A percentile compares a stretch with the other conserved stretches of the same genome.
Evolutionary conservation across 202 grass and related monocot species (phyloP).

Genomic region (Eragrostis tef): DNA sequence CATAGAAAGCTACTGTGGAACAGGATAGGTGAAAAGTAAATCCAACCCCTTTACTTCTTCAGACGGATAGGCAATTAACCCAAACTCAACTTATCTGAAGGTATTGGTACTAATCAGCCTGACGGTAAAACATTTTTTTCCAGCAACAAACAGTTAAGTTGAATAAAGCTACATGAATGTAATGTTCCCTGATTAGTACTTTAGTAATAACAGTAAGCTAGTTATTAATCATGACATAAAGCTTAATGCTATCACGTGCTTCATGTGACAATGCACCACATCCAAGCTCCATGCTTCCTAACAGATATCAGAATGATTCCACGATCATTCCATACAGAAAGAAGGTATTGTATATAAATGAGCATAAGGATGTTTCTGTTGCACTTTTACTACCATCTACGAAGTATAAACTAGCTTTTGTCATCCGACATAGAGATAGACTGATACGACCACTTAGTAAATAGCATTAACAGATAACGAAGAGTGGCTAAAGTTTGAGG

Average conservation of each 20-base stretch:
- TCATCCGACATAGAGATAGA: constrained; percentile 20
- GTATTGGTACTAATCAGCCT: neutral
- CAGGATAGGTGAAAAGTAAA: neutral
- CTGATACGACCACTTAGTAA: neutral
- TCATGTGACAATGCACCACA: neutral
- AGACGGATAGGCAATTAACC: constrained; percentile 10
- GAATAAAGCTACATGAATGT: neutral
- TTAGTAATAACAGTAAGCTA: constrained; percentile 11
- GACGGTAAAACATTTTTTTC: neutral
- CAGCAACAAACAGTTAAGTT: neutral
- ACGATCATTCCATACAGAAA: neutral
- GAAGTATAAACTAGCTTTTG: neutral
- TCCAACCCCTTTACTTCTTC: neutral
- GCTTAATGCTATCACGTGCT: neutral
- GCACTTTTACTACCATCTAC: neutral
- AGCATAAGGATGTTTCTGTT: neutral
- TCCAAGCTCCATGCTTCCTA: neutral
- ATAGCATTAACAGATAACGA: constrained; percentile 1
- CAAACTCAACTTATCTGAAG: neutral
- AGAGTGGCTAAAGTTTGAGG: neutral
- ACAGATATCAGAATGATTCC: constrained; percentile 14
- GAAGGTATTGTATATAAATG: neutral
- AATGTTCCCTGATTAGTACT: neutral
- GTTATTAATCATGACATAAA: constrained; percentile 28
- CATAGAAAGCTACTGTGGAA: neutral